Percentiles rank a stretch among this genome's conserved stretches.
Evolutionary conservation across 306 rosid species (phyloP).

Genomic region (Begonia fuchsioides): DNA sequence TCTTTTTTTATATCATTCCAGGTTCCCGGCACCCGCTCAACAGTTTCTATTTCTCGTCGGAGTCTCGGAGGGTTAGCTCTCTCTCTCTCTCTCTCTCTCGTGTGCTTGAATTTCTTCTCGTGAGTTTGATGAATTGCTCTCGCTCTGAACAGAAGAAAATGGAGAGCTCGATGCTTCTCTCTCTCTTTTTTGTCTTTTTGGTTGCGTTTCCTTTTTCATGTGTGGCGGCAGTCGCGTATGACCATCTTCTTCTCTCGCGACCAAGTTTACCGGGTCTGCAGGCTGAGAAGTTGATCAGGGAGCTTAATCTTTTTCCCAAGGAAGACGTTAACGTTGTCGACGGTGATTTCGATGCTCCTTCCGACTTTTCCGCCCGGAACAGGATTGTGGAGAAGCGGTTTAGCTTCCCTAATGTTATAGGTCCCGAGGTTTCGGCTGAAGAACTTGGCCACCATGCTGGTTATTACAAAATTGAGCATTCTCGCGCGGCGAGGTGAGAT

Average conservation of each 20-base stretch:
- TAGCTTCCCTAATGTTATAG: slow-evolving; percentile 35
- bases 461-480: slow-evolving; percentile 63
- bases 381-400: slow-evolving; percentile 62
- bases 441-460: slow-evolving; percentile 93
- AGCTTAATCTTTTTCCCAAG: slow-evolving; percentile 58
- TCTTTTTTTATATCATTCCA: no score
- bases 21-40: no score
- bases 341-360: slow-evolving; percentile 5
- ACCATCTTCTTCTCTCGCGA: slow-evolving; percentile 5
- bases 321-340: slow-evolving; percentile 41
- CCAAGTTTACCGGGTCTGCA: slow-evolving; percentile 31
- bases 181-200: slow-evolving; percentile 9
- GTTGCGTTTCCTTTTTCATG: slow-evolving; percentile 15
- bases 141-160: slow-evolving; percentile 10
- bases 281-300: slow-evolving; percentile 41
- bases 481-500: slow-evolving; percentile 56
- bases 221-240: slow-evolving; percentile 12
- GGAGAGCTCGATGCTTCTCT: slow-evolving; percentile 14
- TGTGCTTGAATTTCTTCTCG: no score
- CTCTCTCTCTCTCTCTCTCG: no score
- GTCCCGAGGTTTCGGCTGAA: slow-evolving; percentile 34
- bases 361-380: slow-evolving; percentile 2
- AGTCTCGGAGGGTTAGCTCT: no score
- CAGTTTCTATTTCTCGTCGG: no score
- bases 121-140: background rate